phyloP scores from a whole-genome alignment of 768 basidiomycete species.

The Psilocybe cyanescens region DNA sequence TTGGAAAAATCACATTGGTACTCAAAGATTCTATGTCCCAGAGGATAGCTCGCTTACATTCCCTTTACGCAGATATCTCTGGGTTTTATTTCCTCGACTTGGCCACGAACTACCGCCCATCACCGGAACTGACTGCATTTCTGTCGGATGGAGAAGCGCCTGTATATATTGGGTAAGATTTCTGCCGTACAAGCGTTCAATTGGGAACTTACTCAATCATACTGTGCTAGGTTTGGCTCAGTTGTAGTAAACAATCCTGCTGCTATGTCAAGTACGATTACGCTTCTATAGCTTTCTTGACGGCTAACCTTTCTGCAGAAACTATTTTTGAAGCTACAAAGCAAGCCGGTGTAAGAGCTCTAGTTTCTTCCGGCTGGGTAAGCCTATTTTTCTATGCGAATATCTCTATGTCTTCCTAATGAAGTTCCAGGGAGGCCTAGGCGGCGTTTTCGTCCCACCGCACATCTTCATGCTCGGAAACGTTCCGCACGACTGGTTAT shows the following conservation, averaged over 20 bases:
- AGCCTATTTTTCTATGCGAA: slow-evolving; percentile 3
- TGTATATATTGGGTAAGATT: slow-evolving; percentile 57
- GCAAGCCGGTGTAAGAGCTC: slow-evolving; percentile 57
- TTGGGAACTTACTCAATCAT: background rate
- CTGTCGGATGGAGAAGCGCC: slow-evolving; percentile 53
- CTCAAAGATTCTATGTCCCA: slow-evolving; percentile 1
- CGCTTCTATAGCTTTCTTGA: background rate
- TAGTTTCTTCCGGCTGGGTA: slow-evolving; percentile 70
- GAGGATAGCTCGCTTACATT: background rate
- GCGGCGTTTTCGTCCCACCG: slow-evolving; percentile 51
- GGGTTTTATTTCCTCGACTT: slow-evolving; percentile 69
- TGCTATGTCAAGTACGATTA: slow-evolving; percentile 48
- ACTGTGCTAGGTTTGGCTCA: slow-evolving; percentile 55
- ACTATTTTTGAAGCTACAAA: slow-evolving; percentile 62
- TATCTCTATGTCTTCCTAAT: background rate
- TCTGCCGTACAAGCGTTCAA: slow-evolving; percentile 6
- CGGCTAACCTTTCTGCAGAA: slow-evolving; percentile 31
- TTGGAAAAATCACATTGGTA: slow-evolving; percentile 67
- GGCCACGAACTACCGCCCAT: slow-evolving; percentile 50
- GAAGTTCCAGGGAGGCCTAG: slow-evolving; percentile 51
- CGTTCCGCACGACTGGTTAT: slow-evolving; percentile 74
- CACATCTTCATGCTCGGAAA: slow-evolving; percentile 67
- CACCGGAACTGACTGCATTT: slow-evolving; percentile 50
- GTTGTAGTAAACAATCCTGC: slow-evolving; percentile 61
- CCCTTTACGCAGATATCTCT: slow-evolving; percentile 48